Evolutionary conservation across 495 filamentous ascomycete genomes (phyloP), one percentile per base, ranked within the genome.

Genomic region (Viridothelium virens): DNA sequence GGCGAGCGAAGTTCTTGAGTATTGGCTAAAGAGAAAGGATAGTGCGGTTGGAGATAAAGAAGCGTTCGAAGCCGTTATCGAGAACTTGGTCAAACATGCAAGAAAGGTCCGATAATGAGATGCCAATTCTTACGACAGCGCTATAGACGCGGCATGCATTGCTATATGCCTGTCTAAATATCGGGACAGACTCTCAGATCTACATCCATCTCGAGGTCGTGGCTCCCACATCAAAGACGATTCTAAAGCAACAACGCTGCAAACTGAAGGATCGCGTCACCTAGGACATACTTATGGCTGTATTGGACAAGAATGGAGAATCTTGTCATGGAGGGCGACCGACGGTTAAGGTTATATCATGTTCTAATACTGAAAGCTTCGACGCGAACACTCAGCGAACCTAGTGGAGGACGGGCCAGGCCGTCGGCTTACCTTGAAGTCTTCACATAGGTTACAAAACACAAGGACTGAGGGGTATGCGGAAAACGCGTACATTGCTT

Each of bases 51-150:
- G 89, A 37, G 93, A 99, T 69, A 89, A 95, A 70, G 93, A 97
- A 77, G 91, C 91, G 5, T 97, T 99, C 80, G 94, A 99, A 73
- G 91, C 89, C 0, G 94, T 99, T 9, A 96, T 99, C 81, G 95
- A 97, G 78, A 96, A 97, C 74, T 78, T 99, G 66, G 94, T 99
- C 53, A 59, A 59, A 18, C 53, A 59, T 14, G 53, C 53, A 33
- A 59, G 53, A 14, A 59, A 59, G 53, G 53, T 59, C 25, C 53
- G 53, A 7, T 18, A 59, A 59, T 59, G 14, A 59, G 5, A n/a
- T 53, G 11, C 11, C 11, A n/a, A n/a, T 53, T 14, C 18, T 53
- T n/a, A 18, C 18, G 7, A 7, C 31, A 18, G 36, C 36, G 53
- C 10, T 31, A 36, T 18, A 7, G 25, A 6, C 10, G 53, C 18